Percentiles rank a stretch among this genome's conserved stretches.
These are phyloP conservation scores for Ramularia collo-cygni DNA, from an alignment of 2,329 filamentous ascomycete genomes.

Conservation along the genomic window DNA sequence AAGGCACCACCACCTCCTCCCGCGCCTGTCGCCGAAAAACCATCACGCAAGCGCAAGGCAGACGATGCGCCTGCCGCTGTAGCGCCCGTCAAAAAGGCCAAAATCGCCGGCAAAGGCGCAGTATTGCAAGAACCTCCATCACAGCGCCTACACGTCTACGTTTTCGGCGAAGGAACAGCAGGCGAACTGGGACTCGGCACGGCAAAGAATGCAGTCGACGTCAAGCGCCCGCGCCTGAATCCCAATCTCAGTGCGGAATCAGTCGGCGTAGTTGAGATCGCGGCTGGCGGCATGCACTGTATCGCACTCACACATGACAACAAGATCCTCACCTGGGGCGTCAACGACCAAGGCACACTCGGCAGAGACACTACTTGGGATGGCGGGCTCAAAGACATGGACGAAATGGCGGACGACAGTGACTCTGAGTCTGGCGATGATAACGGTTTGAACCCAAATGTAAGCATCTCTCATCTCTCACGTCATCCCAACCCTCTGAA, in stretches of 20 bases:
- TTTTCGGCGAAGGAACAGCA: constrained; percentile 73
- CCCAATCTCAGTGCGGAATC: constrained; percentile 48
- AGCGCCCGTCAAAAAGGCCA: not conserved
- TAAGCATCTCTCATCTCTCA: not conserved
- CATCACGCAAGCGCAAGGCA: constrained; percentile 25
- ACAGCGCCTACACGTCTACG: constrained; percentile 63
- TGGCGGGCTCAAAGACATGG: constrained; percentile 51
- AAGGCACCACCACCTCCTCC: constrained; percentile 5
- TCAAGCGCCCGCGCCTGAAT: constrained; percentile 68
- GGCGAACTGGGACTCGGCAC: constrained; percentile 75
- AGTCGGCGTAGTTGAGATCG: constrained; percentile 65
- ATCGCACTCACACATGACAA: constrained; percentile 71
- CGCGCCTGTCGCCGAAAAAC: too few species aligned
- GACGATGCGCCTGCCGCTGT: constrained; percentile 18
- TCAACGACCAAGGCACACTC: constrained; percentile 77
- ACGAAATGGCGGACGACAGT: constrained; percentile 48
- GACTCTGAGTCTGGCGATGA: constrained; percentile 50
- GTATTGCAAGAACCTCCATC: constrained; percentile 47
- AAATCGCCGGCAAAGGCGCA: constrained; percentile 23
- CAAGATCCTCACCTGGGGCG: constrained; percentile 78
- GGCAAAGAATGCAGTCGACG: constrained; percentile 60
- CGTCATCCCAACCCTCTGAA: not conserved
- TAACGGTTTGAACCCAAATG: constrained; percentile 59
- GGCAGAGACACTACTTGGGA: constrained; percentile 67
- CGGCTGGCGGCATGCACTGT: constrained; percentile 76